Percentiles rank a stretch among this genome's conserved stretches.
Evolutionary conservation across 2,329 filamentous ascomycete species (phyloP).

Genomic region (Albifimbria verrucaria): DNA sequence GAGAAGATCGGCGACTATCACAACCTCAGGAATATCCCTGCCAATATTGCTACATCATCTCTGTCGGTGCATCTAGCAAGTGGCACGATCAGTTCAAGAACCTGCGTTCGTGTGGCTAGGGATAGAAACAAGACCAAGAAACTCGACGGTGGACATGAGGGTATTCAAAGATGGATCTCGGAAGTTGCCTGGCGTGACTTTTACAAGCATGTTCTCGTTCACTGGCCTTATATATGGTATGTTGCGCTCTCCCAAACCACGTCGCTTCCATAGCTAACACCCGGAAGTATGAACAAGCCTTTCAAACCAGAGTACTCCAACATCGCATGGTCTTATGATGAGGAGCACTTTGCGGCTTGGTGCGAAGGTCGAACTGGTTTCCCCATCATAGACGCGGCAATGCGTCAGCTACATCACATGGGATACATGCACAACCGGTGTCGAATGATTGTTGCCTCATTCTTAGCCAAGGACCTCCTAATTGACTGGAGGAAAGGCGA

Average conservation of each 20-base stretch:
- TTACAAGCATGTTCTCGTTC: constrained; percentile 78
- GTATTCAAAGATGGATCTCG: constrained; percentile 71
- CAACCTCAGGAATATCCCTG: constrained; percentile 63
- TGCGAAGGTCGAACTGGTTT: constrained; percentile 71
- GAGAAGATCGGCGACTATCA: constrained; percentile 61
- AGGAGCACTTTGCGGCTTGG: constrained; percentile 70
- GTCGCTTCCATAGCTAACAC: constrained; percentile 2
- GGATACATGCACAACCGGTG: constrained; percentile 84
- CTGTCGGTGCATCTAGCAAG: constrained; percentile 71
- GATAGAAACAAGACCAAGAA: constrained; percentile 60
- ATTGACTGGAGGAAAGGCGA: constrained; percentile 84
- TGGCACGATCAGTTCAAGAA: constrained; percentile 65
- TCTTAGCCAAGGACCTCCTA: constrained; percentile 75
- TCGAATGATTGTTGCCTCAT: constrained; percentile 80
- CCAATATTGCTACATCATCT: constrained; percentile 59
- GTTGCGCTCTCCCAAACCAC: constrained; percentile 14
- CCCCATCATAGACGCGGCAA: constrained; percentile 82
- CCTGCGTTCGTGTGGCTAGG: constrained; percentile 61
- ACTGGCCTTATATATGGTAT: constrained; percentile 81
- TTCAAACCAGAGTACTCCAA: constrained; percentile 81
- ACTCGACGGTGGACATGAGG: constrained; percentile 63
- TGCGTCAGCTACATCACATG: constrained; percentile 68
- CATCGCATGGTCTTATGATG: constrained; percentile 77
- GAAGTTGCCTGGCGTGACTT: constrained; percentile 87
- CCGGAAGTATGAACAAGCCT: constrained; percentile 52